Evolutionary conservation across 768 basidiomycete genomes (phyloP).

Genomic region (Dacryopinax spathularia): DNA sequence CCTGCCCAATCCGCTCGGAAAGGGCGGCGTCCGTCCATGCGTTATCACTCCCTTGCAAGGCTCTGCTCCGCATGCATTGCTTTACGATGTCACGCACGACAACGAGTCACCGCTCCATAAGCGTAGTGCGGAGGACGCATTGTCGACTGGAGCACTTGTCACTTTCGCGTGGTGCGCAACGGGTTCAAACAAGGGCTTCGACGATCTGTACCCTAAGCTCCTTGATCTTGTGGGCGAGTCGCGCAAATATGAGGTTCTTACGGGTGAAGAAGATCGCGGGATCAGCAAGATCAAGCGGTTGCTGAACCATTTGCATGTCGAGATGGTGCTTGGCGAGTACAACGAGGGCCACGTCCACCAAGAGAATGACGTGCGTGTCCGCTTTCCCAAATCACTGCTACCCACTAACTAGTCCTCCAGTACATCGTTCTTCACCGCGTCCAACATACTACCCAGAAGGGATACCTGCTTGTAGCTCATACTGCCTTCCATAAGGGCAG

Average conservation of each 20-base stretch:
- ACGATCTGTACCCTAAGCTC: constrained; percentile 92
- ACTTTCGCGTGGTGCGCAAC: constrained; percentile 79
- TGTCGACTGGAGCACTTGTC: constrained; percentile 87
- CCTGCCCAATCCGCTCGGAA: constrained; percentile 66
- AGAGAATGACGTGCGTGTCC: constrained; percentile 69
- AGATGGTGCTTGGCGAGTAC: constrained; percentile 79
- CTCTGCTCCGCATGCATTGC: constrained; percentile 76
- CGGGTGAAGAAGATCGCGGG: constrained; percentile 40
- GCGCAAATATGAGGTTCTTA: constrained; percentile 51
- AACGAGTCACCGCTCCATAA: constrained; percentile 87
- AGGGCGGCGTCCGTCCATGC: constrained; percentile 60
- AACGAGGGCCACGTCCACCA: constrained; percentile 94
- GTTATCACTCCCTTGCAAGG: constrained; percentile 70
- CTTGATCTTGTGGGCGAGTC: constrained; percentile 77
- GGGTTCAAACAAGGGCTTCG: constrained; percentile 93
- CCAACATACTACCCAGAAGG: constrained; percentile 77
- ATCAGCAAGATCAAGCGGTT: constrained; percentile 49
- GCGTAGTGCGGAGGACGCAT: constrained; percentile 82
- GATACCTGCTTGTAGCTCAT: constrained; percentile 82
- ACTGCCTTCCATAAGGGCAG: constrained; percentile 78
- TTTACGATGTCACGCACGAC: constrained; percentile 95
- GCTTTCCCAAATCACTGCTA: neutral
- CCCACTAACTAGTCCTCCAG: constrained; percentile 27
- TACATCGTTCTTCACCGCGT: constrained; percentile 90
- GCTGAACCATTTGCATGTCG: constrained; percentile 74